These are phyloP conservation scores for Colletotrichum kahawae DNA, from an alignment of 2,329 filamentous ascomycete genomes.

Conservation along the genomic window DNA sequence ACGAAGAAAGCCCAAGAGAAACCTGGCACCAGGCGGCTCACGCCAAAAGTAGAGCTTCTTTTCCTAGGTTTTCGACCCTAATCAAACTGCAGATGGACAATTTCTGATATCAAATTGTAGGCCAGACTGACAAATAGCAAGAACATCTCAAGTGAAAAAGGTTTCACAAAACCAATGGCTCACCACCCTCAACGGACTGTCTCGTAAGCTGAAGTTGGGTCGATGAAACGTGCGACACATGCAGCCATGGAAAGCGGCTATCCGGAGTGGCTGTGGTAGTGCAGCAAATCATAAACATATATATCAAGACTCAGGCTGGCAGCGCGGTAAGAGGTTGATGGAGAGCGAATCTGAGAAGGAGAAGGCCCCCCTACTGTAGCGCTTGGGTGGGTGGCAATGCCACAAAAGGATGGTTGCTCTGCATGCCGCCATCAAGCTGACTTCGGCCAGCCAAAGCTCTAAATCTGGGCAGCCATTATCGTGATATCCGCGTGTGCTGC, in stretches of 20 bases:
- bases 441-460: neutral
- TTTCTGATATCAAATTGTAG: neutral
- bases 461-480: neutral
- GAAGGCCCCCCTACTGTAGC: neutral
- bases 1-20: neutral
- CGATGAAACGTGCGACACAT: neutral
- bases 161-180: neutral
- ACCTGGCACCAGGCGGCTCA: neutral
- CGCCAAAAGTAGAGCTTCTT: neutral
- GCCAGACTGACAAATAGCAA: neutral
- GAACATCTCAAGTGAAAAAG: neutral
- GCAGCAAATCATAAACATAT: neutral
- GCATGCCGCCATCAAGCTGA: neutral
- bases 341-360: neutral
- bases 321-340: neutral
- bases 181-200: neutral
- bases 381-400: neutral
- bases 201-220: neutral
- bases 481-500: neutral
- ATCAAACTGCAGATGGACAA: neutral
- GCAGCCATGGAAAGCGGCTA: neutral
- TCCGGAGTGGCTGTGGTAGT: neutral
- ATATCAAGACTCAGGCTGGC: neutral
- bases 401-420: neutral
- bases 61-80: neutral